A percentile compares a stretch with the other conserved stretches of the same genome.
phyloP scores from a whole-genome alignment of 306 rosid species.

The Lupinus albus region DNA sequence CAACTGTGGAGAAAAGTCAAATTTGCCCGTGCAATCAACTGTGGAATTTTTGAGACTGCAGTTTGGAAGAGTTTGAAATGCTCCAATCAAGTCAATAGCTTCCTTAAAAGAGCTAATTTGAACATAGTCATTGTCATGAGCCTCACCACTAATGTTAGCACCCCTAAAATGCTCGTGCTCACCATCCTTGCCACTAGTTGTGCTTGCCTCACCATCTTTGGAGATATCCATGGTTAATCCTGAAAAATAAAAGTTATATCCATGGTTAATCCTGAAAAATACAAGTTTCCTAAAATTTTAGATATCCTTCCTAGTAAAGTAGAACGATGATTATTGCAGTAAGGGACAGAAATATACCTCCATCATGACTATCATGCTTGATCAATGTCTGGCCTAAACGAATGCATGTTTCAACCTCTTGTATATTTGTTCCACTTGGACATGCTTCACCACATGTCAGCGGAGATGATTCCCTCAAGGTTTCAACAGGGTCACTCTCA shows the following conservation, averaged over 20 bases:
- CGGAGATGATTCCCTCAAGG: conserved; percentile 56
- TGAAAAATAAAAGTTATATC: conserved; percentile 40
- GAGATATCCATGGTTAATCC: conserved; percentile 48
- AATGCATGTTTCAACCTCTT: conserved; percentile 50
- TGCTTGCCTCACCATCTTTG: conserved; percentile 50
- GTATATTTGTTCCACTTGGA: conserved; percentile 51
- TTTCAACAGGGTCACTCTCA: conserved; percentile 57
- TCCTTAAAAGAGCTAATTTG: conserved; percentile 59
- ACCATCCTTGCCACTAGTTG: conserved; percentile 47
- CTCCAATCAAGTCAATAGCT: conserved; percentile 71
- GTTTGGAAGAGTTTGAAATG: conserved; percentile 51
- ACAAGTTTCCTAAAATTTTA: conserved; percentile 36
- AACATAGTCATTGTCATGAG: conserved; percentile 57
- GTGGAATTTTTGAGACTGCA: conserved; percentile 50
- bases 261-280: conserved; percentile 51
- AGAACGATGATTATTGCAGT: conserved; percentile 27
- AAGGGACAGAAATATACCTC: conserved; percentile 55
- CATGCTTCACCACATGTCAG: conserved; percentile 45
- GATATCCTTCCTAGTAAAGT: conserved; percentile 30
- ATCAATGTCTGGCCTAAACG: conserved; percentile 45
- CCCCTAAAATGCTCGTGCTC: conserved; percentile 49
- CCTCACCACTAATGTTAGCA: conserved; percentile 55
- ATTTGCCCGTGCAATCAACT: conserved; percentile 55
- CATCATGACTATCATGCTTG: conserved; percentile 48
- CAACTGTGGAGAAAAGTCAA: conserved; percentile 62